Percentiles rank a stretch among this genome's conserved stretches.
These are phyloP conservation scores for Botrytis elliptica DNA, from an alignment of 2,329 filamentous ascomycete species.

Conservation along the genomic window DNA sequence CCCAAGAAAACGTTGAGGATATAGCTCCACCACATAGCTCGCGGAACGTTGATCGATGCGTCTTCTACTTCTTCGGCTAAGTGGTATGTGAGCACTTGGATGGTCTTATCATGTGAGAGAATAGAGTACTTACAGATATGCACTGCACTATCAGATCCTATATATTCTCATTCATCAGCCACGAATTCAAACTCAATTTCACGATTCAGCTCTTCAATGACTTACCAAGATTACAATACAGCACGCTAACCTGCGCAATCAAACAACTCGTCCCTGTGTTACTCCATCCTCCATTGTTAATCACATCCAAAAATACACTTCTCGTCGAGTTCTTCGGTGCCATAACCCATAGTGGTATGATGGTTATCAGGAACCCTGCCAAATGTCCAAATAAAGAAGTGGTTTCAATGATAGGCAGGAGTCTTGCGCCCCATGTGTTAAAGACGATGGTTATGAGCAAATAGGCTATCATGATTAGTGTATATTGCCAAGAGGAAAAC, in stretches of 20 bases:
- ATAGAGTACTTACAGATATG: slow-evolving; percentile 39
- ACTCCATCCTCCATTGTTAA: slow-evolving; percentile 39
- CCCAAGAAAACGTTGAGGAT: slow-evolving; percentile 49
- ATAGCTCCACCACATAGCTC: slow-evolving; percentile 48
- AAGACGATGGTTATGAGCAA: slow-evolving; percentile 44
- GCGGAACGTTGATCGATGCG: slow-evolving; percentile 48
- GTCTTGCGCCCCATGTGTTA: slow-evolving; percentile 45
- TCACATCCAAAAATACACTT: slow-evolving; percentile 39
- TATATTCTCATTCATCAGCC: neutral
- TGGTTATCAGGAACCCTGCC: slow-evolving; percentile 45
- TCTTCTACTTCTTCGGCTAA: slow-evolving; percentile 49
- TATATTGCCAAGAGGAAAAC: slow-evolving; percentile 45
- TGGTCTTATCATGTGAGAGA: neutral
- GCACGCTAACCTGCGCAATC: slow-evolving; percentile 39
- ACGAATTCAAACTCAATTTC: neutral
- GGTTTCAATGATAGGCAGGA: slow-evolving; percentile 46
- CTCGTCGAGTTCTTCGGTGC: slow-evolving; percentile 33
- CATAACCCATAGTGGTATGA: slow-evolving; percentile 43
- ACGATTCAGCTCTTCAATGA: slow-evolving; percentile 20
- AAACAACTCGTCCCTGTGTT: slow-evolving; percentile 40
- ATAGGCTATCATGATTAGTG: slow-evolving; percentile 46
- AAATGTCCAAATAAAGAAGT: slow-evolving; percentile 47
- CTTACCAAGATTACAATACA: slow-evolving; percentile 38
- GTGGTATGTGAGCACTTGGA: neutral
- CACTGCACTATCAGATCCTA: slow-evolving; percentile 34